Evolutionary conservation across 2,329 filamentous ascomycete species (phyloP).

Genomic region (Westerdykella ornata): DNA sequence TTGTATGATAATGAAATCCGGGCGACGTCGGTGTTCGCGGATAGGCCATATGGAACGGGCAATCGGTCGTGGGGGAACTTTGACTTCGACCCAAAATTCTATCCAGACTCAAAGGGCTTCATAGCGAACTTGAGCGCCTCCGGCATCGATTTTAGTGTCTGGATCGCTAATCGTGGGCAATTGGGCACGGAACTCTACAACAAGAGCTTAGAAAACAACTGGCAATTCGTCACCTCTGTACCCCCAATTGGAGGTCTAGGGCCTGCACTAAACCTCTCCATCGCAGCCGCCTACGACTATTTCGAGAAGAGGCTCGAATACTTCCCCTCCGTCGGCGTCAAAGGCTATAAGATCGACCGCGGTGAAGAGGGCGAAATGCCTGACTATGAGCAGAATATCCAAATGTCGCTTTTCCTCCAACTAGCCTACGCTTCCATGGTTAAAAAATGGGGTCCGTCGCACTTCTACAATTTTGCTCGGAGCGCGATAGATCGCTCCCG

Average conservation of each 20-base stretch:
- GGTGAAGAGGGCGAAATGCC: slow-evolving; percentile 39
- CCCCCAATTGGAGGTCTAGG: slow-evolving; percentile 23
- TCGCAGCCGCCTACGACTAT: slow-evolving; percentile 33
- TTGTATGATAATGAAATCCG: slow-evolving; percentile 28
- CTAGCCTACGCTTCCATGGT: slow-evolving; percentile 33
- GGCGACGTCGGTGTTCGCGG: slow-evolving; percentile 31
- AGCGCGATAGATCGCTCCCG: slow-evolving; percentile 30
- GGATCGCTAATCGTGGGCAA: slow-evolving; percentile 35
- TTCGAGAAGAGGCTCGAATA: slow-evolving; percentile 24
- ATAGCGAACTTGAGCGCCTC: slow-evolving; percentile 27
- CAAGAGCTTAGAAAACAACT: slow-evolving; percentile 19
- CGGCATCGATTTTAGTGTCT: slow-evolving; percentile 35
- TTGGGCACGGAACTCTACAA: slow-evolving; percentile 30
- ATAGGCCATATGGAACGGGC: slow-evolving; percentile 30
- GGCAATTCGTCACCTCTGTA: slow-evolving; percentile 26
- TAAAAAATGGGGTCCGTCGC: slow-evolving; percentile 21
- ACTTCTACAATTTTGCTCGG: slow-evolving; percentile 35
- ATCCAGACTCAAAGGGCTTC: slow-evolving; percentile 26
- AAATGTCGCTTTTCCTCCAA: slow-evolving; percentile 28
- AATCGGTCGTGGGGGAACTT: slow-evolving; percentile 31
- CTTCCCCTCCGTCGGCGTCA: slow-evolving; percentile 32
- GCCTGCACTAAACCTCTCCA: slow-evolving; percentile 34
- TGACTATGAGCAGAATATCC: slow-evolving; percentile 33
- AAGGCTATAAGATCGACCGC: slow-evolving; percentile 37
- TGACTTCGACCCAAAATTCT: slow-evolving; percentile 33